Base-by-base conservation (phyloP, 2,329 filamentous ascomycete species). In the Seiridium unicorne region DNA sequence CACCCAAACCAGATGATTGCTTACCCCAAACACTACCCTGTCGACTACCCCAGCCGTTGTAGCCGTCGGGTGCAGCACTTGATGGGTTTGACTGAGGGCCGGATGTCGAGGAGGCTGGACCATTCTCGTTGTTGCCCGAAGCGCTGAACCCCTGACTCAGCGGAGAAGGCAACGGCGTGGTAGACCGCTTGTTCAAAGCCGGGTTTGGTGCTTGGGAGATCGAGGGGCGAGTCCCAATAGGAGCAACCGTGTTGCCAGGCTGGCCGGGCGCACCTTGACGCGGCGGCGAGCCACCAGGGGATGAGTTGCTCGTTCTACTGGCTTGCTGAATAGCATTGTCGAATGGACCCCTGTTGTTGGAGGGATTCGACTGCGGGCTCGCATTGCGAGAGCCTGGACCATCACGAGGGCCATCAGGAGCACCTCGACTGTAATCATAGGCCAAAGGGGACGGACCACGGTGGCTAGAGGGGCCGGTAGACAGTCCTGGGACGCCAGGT, bases 151-250 rank as follows among this genome's bases (percentile, higher is more conserved):
- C 88, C 64, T 89, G 89, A 73, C 89, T 89, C 57, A 95, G 81
- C 10, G 93, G 93, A n/a, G 93, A 96, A n/a, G 93, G 89, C 36
- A 97, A 83, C 58, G 94, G 93, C 3, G 93, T 96, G 6, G 92
- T 96, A 0, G 93, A 92, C 61, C 92, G 91, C 74, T 95, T 95
- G 75, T 84, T 90, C 66, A 91, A 74, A 8, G 83, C 81, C 40
- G 84, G 82, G 69, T 88, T 89, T 38, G 80, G 72, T 32, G 80
- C 79, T 62, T 84, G 82, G 46, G 76, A 75, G 44, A 82, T 84
- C 18, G 85, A 83, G 3, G 94, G 94, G 49, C 95, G 89, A 60
- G 94, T 97, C 64, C 95, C 95, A 68, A 98, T 98, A 18, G 95
- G 94, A 31, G 93, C 94, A 57, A 98, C 93, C 4, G 90, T 82